Evolutionary conservation across 345 rosid genomes (phyloP).

Genomic region (Eutrema japonicum): DNA sequence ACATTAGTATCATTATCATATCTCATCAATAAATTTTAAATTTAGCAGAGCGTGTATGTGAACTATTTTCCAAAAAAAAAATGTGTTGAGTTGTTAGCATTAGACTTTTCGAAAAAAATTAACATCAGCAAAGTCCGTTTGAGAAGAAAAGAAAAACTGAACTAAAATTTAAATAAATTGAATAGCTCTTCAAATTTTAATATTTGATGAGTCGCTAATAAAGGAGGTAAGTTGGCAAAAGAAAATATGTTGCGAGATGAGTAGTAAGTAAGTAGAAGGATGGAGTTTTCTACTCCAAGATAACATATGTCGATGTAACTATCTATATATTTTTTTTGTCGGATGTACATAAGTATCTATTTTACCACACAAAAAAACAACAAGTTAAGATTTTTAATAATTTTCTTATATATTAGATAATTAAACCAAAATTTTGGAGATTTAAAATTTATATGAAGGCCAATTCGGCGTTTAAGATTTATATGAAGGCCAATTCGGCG

Average conservation of each 20-base stretch:
- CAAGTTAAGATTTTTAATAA: neutral
- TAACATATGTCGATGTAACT: neutral
- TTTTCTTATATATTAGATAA: neutral
- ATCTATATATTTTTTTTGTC: neutral
- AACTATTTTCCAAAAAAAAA: too few relatives aligned
- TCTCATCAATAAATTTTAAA: too few relatives aligned
- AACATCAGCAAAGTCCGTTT: neutral
- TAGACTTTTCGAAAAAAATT: neutral
- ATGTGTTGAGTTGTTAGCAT: too few relatives aligned
- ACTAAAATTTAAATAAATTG: neutral
- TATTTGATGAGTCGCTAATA: neutral
- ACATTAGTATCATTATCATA: too few relatives aligned
- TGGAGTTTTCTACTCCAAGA: neutral
- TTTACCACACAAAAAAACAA: neutral
- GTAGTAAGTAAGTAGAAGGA: neutral
- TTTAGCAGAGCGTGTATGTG: too few relatives aligned
- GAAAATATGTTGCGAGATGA: neutral
- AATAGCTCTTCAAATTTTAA: neutral
- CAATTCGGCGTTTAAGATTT: conserved; percentile 32
- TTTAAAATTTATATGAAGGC: conserved; percentile 16
- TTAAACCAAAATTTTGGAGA: neutral
- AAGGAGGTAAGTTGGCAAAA: neutral
- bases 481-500: conserved; percentile 36
- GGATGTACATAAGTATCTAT: neutral
- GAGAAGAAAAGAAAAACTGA: too few relatives aligned